Evolutionary conservation across 2,329 filamentous ascomycete genomes (phyloP), one percentile per base, ranked within the genome.

Genomic region (Pseudodiploospora longispora): DNA sequence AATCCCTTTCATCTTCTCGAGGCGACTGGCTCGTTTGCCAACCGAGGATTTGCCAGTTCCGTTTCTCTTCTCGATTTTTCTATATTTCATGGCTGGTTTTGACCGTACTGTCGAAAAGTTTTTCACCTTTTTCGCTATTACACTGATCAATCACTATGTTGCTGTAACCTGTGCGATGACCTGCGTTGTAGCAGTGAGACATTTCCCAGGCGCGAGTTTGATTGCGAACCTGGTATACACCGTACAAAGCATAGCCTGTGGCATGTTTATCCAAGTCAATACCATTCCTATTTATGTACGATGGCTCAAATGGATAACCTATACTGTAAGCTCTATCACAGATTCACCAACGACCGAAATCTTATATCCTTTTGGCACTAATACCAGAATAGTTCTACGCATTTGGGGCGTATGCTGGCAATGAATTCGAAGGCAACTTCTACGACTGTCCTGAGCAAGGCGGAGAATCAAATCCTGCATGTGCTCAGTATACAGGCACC

Each of bases 51-150:
- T 89, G 0, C 82, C 83, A 0, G 83, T 87, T 1, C 85, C 85
- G 0, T 71, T 87, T 10, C 59, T 87, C 4, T 89, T 83, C 55
- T 80, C 80, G 5, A 63, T 80, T 2, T 82, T 89, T 6, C 82
- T 81, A 56, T 90, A 89, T 60, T 89, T 87, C 59, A 87, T 89
- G 82, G 77, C 80, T 6, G 84, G 83, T 0, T 86, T 88, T 52
- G 77, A 85, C 38, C 69, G 73, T 3, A 74, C 81, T 6, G 76
- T 72, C 0, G 62, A 56, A 2, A 77, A 83, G 43, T 89, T 88
- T 60, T 81, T 90, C 46, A 80, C 74, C 1, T 90, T 88, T 64
- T 83, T 89, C 50, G 68, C 73, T 3, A 70, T 88, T 33, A 75
- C 81, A 0, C 60, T 90, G 4, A 60, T 89, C 3, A 81, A 79